Evolutionary conservation across 2,329 filamentous ascomycete species (phyloP).

Genomic region (Botrytis hyacinthi): DNA sequence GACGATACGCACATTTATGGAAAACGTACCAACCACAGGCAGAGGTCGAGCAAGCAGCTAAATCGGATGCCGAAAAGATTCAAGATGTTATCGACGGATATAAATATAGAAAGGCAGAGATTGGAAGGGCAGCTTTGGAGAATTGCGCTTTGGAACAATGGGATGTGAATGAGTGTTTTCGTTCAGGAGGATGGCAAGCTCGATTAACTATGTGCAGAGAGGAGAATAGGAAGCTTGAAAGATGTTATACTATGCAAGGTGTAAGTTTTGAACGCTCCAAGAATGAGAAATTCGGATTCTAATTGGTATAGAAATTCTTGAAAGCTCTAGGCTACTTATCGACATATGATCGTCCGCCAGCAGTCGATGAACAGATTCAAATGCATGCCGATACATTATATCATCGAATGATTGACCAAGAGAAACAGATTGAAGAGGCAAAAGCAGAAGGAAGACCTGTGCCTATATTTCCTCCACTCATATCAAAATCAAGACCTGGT

Average conservation of each 20-base stretch:
- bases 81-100: slow-evolving; percentile 77
- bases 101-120: slow-evolving; percentile 75
- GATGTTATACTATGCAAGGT: slow-evolving; percentile 86
- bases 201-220: slow-evolving; percentile 76
- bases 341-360: slow-evolving; percentile 59
- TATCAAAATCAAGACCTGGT: slow-evolving; percentile 38
- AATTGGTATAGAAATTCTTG: slow-evolving; percentile 65
- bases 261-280: slow-evolving; percentile 46
- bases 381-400: slow-evolving; percentile 93
- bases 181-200: slow-evolving; percentile 63
- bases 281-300: not conserved
- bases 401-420: slow-evolving; percentile 81
- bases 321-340: slow-evolving; percentile 86
- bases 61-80: slow-evolving; percentile 77
- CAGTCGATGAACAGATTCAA: slow-evolving; percentile 83
- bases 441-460: slow-evolving; percentile 57
- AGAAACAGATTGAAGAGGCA: slow-evolving; percentile 69
- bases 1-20: slow-evolving; percentile 84
- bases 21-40: slow-evolving; percentile 78
- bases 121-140: slow-evolving; percentile 81
- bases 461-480: slow-evolving; percentile 58
- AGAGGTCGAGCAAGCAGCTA: slow-evolving; percentile 65
- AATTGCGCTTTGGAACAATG: slow-evolving; percentile 90
- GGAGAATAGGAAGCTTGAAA: slow-evolving; percentile 74
- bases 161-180: slow-evolving; percentile 80